Base-by-base conservation (phyloP, 2,329 filamentous ascomycete species). In the Alternaria conjuncta region DNA sequence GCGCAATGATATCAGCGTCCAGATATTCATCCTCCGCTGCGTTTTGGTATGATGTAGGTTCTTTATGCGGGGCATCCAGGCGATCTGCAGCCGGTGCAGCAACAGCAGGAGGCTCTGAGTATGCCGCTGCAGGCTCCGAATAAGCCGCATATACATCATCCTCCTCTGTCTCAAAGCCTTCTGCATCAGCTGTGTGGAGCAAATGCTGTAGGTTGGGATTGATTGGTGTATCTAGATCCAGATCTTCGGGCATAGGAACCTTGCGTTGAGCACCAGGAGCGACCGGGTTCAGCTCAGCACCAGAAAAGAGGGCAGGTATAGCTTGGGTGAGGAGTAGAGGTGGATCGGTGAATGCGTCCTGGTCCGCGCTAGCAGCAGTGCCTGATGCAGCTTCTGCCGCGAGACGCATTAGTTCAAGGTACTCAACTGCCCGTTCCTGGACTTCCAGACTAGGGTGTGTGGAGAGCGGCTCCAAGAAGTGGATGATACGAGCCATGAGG, bases 361-460 rank as follows among this genome's bases (percentile, higher is more conserved):
- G 85, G 12, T 89, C 86, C 0, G 66, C 59, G 9, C 78, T 77
- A 21, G 87, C 82, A 11, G 87, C 85, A 65, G 94, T 91, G 2
- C 86, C 89, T 9, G 89, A 86, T 4, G 88, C 88, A 13, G 95
- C 94, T 81, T 99, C 96, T 1, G 90, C 89, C 3, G 93, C 93
- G 47, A 99, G 85, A 62, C 93, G 93, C 73, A 98, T 88, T 12
- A 98, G 85, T 77, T 99, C 96, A 0, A 94, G 86, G 71, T 97
- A 96, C 76, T 97, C 94, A 2, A 97, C 94, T 4, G 94, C 91
- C 60, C 96, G 89, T 79, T 98, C 96, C 80, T 99, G 96, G 4
- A 99, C 94, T 77, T 99, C 96, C 1, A 99, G 85, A 72, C 90
- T 93, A 0, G 95, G 94, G 77, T 98, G 93, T 44, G 90, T 85